phyloP scores from a whole-genome alignment of 2,329 filamentous ascomycete species.

The Sarocladium strictum region DNA sequence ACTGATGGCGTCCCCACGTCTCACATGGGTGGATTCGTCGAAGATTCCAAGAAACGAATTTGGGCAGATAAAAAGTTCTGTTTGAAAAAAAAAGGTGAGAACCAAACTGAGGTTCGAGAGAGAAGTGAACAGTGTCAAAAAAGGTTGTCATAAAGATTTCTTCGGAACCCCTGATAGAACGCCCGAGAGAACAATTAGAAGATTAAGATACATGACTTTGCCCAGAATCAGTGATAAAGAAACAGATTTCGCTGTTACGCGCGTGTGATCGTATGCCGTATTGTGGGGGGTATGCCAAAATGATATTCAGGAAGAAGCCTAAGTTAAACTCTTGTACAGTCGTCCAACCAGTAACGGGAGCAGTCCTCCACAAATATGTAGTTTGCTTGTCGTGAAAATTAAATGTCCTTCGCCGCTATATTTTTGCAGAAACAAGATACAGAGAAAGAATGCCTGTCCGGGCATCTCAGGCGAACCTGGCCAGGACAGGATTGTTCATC shows the following conservation, averaged over 20 bases:
- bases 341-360: slow-evolving; percentile 23
- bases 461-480: no score
- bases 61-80: neutral
- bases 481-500: slow-evolving; percentile 19
- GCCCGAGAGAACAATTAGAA: slow-evolving; percentile 10
- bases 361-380: slow-evolving; percentile 14
- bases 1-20: neutral
- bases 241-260: neutral
- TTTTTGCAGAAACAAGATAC: slow-evolving; percentile 17
- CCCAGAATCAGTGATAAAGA: slow-evolving; percentile 4
- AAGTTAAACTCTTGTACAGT: slow-evolving; percentile 31
- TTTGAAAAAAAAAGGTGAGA: neutral
- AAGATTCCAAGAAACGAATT: neutral
- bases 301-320: slow-evolving; percentile 26
- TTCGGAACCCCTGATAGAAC: slow-evolving; percentile 6
- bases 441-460: slow-evolving; percentile 1
- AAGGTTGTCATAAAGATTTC: slow-evolving; percentile 4
- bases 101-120: neutral
- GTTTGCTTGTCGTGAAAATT: slow-evolving; percentile 24
- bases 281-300: slow-evolving; percentile 10
- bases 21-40: neutral
- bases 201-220: slow-evolving; percentile 9
- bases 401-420: slow-evolving; percentile 35
- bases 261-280: neutral
- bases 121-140: slow-evolving; percentile 6